A percentile compares a stretch with the other conserved stretches of the same genome.
phyloP scores from a whole-genome alignment of 2,329 filamentous ascomycete genomes.

The Fonsecaea multimorphosa region DNA sequence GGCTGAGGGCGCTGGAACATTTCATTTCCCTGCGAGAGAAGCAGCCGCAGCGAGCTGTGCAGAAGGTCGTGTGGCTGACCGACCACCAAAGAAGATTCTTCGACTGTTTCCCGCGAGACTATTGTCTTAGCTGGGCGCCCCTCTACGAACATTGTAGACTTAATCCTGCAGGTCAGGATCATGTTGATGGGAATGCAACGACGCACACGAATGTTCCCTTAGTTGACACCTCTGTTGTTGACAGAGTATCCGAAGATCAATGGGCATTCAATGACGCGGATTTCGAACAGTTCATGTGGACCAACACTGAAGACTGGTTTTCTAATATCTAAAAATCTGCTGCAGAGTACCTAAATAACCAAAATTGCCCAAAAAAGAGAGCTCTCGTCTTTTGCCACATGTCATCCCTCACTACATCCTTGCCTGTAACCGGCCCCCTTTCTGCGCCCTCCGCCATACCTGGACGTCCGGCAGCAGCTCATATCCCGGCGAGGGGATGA shows the following conservation, averaged over 20 bases:
- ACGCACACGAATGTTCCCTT: conserved; percentile 7
- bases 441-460: conserved; percentile 34
- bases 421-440: conserved; percentile 7
- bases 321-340: conserved; percentile 6
- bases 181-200: conserved; percentile 5
- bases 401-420: background rate
- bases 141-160: conserved; percentile 13
- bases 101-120: conserved; percentile 9
- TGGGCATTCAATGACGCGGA: conserved; percentile 12
- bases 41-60: conserved; percentile 8
- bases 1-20: conserved; percentile 11
- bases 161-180: conserved; percentile 7
- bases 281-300: conserved; percentile 15
- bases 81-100: conserved; percentile 11
- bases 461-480: conserved; percentile 37
- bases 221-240: conserved; percentile 7
- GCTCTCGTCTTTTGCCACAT: too few species aligned
- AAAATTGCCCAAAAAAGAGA: too few species aligned
- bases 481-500: conserved; percentile 44
- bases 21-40: conserved; percentile 10
- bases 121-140: conserved; percentile 4
- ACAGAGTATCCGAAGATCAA: conserved; percentile 7
- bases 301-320: conserved; percentile 13
- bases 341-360: too few species aligned
- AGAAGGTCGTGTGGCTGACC: conserved; percentile 10